Evolutionary conservation across 2,329 filamentous ascomycete genomes (phyloP).

Genomic region (Ceratocystis destructans): DNA sequence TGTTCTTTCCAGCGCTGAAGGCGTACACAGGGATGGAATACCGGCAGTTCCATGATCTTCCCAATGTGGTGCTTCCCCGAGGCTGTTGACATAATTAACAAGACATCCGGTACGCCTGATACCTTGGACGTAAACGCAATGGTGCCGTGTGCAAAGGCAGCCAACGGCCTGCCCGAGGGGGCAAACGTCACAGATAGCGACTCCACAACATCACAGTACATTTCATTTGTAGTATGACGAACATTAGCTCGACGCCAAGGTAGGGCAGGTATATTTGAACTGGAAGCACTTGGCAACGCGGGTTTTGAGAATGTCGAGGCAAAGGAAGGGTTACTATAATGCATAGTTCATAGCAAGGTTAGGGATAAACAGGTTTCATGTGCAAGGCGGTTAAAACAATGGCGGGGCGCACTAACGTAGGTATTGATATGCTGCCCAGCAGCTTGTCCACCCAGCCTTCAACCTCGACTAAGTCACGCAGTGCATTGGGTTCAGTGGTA

Average conservation of each 20-base stretch:
- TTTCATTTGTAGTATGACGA: conserved; percentile 87
- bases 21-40: conserved; percentile 92
- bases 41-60: conserved; percentile 68
- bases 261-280: conserved; percentile 42
- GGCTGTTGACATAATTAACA: conserved; percentile 64
- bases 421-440: conserved; percentile 72
- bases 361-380: conserved; percentile 17
- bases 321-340: conserved; percentile 30
- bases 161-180: conserved; percentile 74
- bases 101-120: conserved; percentile 83
- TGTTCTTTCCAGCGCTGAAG: conserved; percentile 79
- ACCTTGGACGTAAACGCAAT: conserved; percentile 94
- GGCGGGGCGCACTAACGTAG: conserved; percentile 39
- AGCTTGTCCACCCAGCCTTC: conserved; percentile 83
- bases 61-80: conserved; percentile 66
- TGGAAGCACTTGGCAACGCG: conserved; percentile 29
- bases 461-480: conserved; percentile 83
- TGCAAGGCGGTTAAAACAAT: neutral
- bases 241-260: conserved; percentile 90
- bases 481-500: conserved; percentile 84
- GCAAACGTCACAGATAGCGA: conserved; percentile 76
- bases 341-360: neutral
- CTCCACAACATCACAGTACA: conserved; percentile 93
- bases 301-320: conserved; percentile 29
- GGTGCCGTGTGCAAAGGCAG: conserved; percentile 78